phyloP scores from a whole-genome alignment of 208 protist species.

The Leishmania braziliensis region DNA sequence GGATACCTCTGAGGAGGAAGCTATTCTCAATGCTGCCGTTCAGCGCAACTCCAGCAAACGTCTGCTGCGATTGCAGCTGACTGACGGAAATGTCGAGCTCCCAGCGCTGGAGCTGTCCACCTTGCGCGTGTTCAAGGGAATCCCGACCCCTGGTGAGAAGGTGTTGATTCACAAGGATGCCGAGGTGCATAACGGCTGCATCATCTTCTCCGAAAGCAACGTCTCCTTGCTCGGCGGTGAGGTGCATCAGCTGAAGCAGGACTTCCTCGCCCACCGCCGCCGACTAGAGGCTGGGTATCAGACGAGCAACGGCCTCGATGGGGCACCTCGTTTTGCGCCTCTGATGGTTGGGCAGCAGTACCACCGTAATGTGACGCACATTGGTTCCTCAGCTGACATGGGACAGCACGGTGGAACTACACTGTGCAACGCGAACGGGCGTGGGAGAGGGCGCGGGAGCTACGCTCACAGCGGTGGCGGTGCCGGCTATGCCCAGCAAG shows the following conservation, averaged over 20 bases:
- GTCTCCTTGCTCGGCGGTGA: constrained; percentile 66
- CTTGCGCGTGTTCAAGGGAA: constrained; percentile 51
- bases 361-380: not conserved
- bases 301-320: constrained; percentile 56
- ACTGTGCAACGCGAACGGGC: not conserved
- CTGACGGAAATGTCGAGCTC: constrained; percentile 72
- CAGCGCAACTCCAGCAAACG: constrained; percentile 57
- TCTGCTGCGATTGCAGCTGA: constrained; percentile 71
- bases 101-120: constrained; percentile 78
- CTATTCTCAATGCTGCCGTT: constrained; percentile 36
- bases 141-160: constrained; percentile 81
- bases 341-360: constrained; percentile 48
- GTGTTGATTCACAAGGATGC: constrained; percentile 62
- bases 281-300: constrained; percentile 56
- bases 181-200: constrained; percentile 71
- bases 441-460: constrained; percentile 1
- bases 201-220: constrained; percentile 72
- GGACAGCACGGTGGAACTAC: constrained; percentile 3
- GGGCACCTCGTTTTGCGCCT: constrained; percentile 73
- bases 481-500: constrained; percentile 6
- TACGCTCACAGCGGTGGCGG: constrained; percentile 4
- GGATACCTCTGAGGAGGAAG: constrained; percentile 61
- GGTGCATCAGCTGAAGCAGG: constrained; percentile 70
- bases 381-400: not conserved
- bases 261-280: constrained; percentile 58